Evolutionary conservation across 805 yeast species (phyloP), one percentile per base, ranked within the genome.

Genomic region (Candida ovalis): DNA sequence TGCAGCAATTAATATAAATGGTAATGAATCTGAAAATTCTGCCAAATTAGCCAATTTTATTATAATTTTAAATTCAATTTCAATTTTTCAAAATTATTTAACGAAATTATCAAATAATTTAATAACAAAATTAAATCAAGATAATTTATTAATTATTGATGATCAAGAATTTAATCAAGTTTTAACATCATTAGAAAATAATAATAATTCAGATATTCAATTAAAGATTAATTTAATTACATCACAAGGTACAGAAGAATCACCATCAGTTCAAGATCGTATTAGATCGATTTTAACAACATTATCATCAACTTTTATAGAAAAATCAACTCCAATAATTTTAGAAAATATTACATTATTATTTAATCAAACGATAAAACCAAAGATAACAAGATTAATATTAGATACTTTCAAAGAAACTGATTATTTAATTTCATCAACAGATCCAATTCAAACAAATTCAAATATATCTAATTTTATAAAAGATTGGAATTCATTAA

Each of bases 31-130:
- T 42, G 75, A 77, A 8, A 72, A 70, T 48, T 65, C 68, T 42
- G 68, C 74, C 3, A 75, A 78, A 48, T 63, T 87, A 15, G 74
- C 80, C 28, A 78, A 77, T 15, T 90, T 81, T 60, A 68, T 89
- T 37, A 69, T 87, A 1, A 78, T 84, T 49, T 69, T 90, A 50
- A 91, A 92, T 65, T 83, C 95, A 1, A 71, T 90, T 4, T 80
- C 84, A 10, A 68, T 83, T 39, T 82, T 86, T 22, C 74, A 77
- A 21, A 73, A 70, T 7, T 86, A 88, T 58, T 71, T 86, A 30
- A 63, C 67, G 12, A 80, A 77, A 48, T 66, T 88, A 35, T 55
- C 82, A 9, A 67, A 63, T n/a, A 76, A 77, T 42, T 53, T 78
- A 35, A 60, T 61, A 17, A 48, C 50, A 7, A 60, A 55, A 32